A percentile compares a stretch with the other conserved stretches of the same genome.
These are phyloP conservation scores for Cytidiella melzeri DNA, from an alignment of 768 basidiomycete species.

Conservation along the genomic window DNA sequence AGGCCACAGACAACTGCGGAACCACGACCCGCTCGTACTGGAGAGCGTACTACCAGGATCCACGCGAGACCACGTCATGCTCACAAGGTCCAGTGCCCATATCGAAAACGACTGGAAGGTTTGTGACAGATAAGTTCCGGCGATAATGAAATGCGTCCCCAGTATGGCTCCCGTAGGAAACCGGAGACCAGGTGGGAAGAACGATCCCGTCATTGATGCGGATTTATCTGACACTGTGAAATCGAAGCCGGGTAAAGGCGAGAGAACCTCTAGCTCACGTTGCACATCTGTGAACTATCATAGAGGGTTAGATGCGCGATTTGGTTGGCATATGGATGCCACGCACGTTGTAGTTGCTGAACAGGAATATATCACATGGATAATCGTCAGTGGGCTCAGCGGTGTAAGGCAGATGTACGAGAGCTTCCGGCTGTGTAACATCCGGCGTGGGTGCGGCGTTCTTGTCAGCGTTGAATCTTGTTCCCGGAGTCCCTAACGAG, in stretches of 20 bases:
- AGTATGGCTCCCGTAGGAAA: conserved; percentile 94
- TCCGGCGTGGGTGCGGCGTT: conserved; percentile 35
- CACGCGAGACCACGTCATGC: conserved; percentile 82
- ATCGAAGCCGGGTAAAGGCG: conserved; percentile 67
- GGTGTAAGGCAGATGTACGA: conserved; percentile 75
- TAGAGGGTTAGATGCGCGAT: neutral
- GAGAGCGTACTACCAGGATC: conserved; percentile 83
- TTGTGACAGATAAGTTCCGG: conserved; percentile 93
- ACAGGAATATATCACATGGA: conserved; percentile 84
- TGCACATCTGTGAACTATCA: conserved; percentile 87
- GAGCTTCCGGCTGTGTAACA: conserved; percentile 49
- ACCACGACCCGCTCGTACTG: conserved; percentile 77
- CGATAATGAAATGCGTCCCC: conserved; percentile 87
- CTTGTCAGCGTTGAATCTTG: conserved; percentile 50
- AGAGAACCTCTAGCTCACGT: conserved; percentile 89
- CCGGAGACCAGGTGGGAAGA: conserved; percentile 89
- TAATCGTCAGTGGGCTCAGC: conserved; percentile 62
- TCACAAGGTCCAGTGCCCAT: conserved; percentile 86
- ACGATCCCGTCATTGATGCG: conserved; percentile 67
- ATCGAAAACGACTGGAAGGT: conserved; percentile 93
- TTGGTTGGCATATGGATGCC: conserved; percentile 1
- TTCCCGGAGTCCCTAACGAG: conserved; percentile 46
- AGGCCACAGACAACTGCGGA: conserved; percentile 83
- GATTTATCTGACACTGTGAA: conserved; percentile 82
- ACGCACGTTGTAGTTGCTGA: conserved; percentile 93